Conservation (phyloP, 768 basidiomycete species). For the Boletus huronensis region DNA sequence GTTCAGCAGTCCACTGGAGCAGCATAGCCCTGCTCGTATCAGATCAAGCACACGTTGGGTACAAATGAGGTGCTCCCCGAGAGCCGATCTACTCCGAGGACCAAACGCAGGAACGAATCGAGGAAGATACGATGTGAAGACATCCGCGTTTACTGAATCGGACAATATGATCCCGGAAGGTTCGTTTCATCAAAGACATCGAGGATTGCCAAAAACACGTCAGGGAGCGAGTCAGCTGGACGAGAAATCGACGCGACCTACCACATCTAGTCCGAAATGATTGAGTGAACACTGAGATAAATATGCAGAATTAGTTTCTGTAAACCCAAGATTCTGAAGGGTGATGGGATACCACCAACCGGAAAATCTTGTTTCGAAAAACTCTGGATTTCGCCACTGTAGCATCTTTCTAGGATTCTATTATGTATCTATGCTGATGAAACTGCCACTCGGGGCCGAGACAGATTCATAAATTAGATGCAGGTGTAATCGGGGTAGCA, state of each 20-base stretch:
- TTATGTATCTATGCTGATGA: conserved; percentile 5
- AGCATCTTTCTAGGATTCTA: not conserved
- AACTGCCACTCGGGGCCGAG: not conserved
- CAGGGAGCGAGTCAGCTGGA: not conserved
- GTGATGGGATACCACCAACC: not conserved
- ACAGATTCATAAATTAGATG: conserved; percentile 1
- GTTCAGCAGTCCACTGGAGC: not conserved
- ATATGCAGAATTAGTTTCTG: not conserved
- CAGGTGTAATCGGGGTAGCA: conserved; percentile 38
- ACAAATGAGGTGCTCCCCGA: not conserved
- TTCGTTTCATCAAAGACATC: not conserved
- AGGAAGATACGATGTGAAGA: not conserved
- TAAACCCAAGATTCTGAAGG: not conserved
- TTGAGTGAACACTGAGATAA: not conserved
- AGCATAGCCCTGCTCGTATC: conserved; percentile 3
- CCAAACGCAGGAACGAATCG: not conserved
- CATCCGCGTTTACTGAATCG: not conserved
- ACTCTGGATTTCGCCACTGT: not conserved
- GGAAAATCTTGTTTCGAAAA: not conserved
- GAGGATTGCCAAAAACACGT: not conserved
- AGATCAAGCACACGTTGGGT: not conserved
- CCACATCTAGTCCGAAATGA: not conserved
- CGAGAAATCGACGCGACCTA: not conserved
- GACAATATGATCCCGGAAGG: not conserved
- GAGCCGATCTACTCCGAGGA: not conserved